Evolutionary conservation across 2,329 filamentous ascomycete genomes (phyloP).

Genomic region (Aaosphaeria pasadenensis): DNA sequence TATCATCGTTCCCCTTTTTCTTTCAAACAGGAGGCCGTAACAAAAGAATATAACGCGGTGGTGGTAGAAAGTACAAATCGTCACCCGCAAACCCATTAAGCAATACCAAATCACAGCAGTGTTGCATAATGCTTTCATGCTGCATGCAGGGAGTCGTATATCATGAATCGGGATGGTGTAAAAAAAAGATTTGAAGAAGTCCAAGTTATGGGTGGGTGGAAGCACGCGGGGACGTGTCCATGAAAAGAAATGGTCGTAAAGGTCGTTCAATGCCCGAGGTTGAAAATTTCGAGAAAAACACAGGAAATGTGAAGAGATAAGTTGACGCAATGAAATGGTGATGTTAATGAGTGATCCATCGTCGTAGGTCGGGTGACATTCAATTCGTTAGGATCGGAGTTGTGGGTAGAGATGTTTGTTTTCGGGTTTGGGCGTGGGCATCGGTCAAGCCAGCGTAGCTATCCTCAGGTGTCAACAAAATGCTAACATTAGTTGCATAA

Average conservation of each 20-base stretch:
- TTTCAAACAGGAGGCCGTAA: constrained; percentile 10
- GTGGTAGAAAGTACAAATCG: constrained; percentile 36
- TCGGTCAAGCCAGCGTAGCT: no score
- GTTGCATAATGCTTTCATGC: constrained; percentile 27
- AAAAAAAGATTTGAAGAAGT: constrained; percentile 12
- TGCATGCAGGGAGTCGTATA: constrained; percentile 36
- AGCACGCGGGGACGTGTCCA: constrained; percentile 13
- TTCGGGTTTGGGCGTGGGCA: no score
- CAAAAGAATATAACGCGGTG: constrained; percentile 13
- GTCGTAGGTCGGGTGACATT: no score
- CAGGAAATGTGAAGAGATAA: constrained; percentile 26
- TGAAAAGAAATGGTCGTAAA: constrained; percentile 29
- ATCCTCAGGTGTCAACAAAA: no score
- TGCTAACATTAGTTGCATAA: no score
- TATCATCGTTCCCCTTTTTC: constrained; percentile 13
- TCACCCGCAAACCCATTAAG: constrained; percentile 26
- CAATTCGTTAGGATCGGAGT: no score
- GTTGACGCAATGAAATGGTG: constrained; percentile 1
- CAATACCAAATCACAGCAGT: constrained; percentile 16
- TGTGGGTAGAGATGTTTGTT: no score
- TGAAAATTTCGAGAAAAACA: constrained; percentile 30
- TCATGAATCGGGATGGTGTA: constrained; percentile 16
- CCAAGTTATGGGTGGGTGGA: constrained; percentile 21
- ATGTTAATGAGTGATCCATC: no score
- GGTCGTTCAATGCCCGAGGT: constrained; percentile 31